Evolutionary conservation across 2,329 filamentous ascomycete species (phyloP), one percentile per base, ranked within the genome.

Genomic region (Diaporthe helianthi): DNA sequence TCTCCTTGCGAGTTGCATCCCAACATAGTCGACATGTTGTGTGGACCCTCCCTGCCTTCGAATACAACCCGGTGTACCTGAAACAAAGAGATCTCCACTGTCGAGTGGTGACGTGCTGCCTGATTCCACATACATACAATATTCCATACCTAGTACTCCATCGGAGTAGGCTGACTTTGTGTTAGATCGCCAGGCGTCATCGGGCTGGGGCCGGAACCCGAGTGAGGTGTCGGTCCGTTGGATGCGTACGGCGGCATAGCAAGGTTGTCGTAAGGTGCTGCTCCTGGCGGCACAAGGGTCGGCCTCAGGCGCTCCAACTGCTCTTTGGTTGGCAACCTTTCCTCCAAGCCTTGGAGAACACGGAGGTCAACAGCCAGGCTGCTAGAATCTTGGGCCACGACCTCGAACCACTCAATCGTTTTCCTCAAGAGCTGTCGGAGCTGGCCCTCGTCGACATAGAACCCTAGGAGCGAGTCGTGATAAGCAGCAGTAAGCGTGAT

Each of bases 401-500:
- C 84, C 54, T 86, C 81, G 64, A 98, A 85, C 77, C 98, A 95
- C 2, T 80, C 79, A 72, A 97, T 93, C 0, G 95, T 98, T 71
- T 88, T 89, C 49, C 83, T 77, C 69, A 97, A 89, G 0, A 97
- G 85, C 1, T 79, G 76, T 53, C 85, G 81, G 9, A 97, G 81
- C 3, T 83, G 80, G 0, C 84, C 78, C 58, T 82, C 80, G 4
- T 88, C 79, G 24, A 97, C 85, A 36, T 89, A 86, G 6, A 82
- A 78, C 6, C 81, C 80, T 1, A 97, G 85, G 31, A 85, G 80
- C 5, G 83, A 85, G 55, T 95, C 92, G 71, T 86, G 87, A 79
- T 89, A 94, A 4, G 91, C 92, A 1, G 95, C 94, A 31, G 93
- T 89, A 3, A 99, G 87, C n/a, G 97, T 93, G 60, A 98, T 84